Conservation (phyloP, 2,329 filamentous ascomycete species). For the Plenodomus lindquistii region DNA sequence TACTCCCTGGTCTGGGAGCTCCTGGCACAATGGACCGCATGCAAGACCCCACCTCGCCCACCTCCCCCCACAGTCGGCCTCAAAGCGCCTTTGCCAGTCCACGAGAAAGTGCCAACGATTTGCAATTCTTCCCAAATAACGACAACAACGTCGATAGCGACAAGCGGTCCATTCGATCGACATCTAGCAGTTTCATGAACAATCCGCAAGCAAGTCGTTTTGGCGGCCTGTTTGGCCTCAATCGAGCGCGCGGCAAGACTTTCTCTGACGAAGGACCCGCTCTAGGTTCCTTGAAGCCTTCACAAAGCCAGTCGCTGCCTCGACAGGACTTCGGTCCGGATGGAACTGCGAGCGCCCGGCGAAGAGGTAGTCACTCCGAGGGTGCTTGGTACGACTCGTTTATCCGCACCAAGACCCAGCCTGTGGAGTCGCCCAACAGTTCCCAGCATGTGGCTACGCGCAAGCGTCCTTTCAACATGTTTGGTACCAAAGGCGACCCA, state of each 20-base stretch:
- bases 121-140: slow-evolving; percentile 45
- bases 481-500: slow-evolving; percentile 56
- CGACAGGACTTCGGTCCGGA: slow-evolving; percentile 56
- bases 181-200: slow-evolving; percentile 55
- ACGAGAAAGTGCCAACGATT: slow-evolving; percentile 50
- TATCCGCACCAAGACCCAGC: slow-evolving; percentile 46
- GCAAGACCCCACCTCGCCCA: slow-evolving; percentile 49
- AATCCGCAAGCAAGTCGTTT: slow-evolving; percentile 57
- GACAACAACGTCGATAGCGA: slow-evolving; percentile 51
- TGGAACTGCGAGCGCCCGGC: slow-evolving; percentile 53
- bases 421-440: slow-evolving; percentile 36
- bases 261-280: slow-evolving; percentile 64
- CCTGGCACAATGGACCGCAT: slow-evolving; percentile 40
- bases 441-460: slow-evolving; percentile 46
- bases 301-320: slow-evolving; percentile 79
- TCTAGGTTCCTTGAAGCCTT: slow-evolving; percentile 69
- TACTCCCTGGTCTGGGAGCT: slow-evolving; percentile 49
- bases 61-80: slow-evolving; percentile 48
- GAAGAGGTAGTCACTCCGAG: slow-evolving; percentile 59
- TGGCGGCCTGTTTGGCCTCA: slow-evolving; percentile 62
- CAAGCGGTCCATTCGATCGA: slow-evolving; percentile 51
- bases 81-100: slow-evolving; percentile 54
- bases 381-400: slow-evolving; percentile 60
- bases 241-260: slow-evolving; percentile 65
- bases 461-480: slow-evolving; percentile 55